A percentile compares a stretch with the other conserved stretches of the same genome.
phyloP scores from a whole-genome alignment of 352 stramenopile species.

The Globisporangium alternatum region DNA sequence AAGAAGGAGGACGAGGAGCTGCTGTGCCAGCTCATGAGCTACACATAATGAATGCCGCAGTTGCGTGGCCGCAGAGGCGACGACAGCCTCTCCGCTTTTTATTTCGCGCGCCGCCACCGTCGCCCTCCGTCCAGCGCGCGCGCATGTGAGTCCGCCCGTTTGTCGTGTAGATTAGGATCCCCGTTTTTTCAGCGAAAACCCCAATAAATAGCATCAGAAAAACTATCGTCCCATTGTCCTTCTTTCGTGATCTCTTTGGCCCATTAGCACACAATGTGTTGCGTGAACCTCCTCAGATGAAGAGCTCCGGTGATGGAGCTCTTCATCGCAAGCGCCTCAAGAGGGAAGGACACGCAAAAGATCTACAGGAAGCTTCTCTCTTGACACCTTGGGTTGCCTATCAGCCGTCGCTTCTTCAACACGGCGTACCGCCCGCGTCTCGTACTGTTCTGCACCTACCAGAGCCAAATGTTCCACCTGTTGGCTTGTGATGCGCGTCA shows the following conservation, averaged over 20 bases:
- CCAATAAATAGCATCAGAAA: conserved; percentile 8
- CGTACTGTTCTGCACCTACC: no score
- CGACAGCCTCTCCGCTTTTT: conserved; percentile 9
- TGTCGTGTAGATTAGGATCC: conserved; percentile 21
- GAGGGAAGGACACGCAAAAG: no score
- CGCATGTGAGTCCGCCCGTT: conserved; percentile 4
- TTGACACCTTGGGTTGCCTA: no score
- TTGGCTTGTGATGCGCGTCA: no score
- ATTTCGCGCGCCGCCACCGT: conserved; percentile 1
- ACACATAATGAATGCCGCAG: conserved; percentile 42
- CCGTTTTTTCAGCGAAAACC: conserved; percentile 12
- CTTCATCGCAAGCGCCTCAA: background rate
- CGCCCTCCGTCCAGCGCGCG: background rate
- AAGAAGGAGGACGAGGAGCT: conserved; percentile 98
- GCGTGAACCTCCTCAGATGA: background rate
- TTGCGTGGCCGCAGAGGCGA: background rate
- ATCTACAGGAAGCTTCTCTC: no score
- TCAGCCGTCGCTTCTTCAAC: background rate
- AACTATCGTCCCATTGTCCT: no score
- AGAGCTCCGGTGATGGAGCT: background rate
- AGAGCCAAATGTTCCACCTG: no score
- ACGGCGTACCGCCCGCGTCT: background rate
- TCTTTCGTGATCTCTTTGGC: no score
- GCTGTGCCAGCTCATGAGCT: conserved; percentile 79
- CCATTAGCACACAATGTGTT: no score